A percentile compares a stretch with the other conserved stretches of the same genome.
Conservation (phyloP, 1,284 basidiomycete species). For the Ceratobasidium sp. region DNA sequence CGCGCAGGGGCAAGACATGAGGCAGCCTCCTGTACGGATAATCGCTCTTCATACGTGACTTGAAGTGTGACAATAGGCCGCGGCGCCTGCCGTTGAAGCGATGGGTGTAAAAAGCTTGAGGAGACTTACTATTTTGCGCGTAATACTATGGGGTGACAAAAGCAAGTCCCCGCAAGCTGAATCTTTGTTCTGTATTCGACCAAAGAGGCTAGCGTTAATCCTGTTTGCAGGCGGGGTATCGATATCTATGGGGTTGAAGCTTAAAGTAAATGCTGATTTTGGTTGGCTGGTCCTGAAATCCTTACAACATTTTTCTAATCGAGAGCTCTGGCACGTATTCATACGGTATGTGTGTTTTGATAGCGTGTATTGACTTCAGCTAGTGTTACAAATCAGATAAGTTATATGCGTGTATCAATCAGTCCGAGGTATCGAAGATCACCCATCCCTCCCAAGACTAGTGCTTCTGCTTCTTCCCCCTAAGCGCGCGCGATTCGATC, state of each 20-base stretch:
- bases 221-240: slow-evolving; percentile 43
- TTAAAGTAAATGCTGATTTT: slow-evolving; percentile 35
- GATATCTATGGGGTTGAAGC: slow-evolving; percentile 48
- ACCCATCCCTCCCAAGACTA: slow-evolving; percentile 33
- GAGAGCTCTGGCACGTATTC: neutral
- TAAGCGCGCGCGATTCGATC: neutral
- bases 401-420: neutral
- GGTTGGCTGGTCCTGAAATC: neutral
- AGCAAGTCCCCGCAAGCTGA: slow-evolving; percentile 65
- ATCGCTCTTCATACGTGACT: too few species aligned
- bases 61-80: too few species aligned
- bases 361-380: neutral
- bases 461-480: neutral
- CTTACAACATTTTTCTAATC: too few species aligned
- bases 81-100: too few species aligned
- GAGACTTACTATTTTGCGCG: slow-evolving; percentile 79
- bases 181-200: slow-evolving; percentile 40
- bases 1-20: too few species aligned
- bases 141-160: slow-evolving; percentile 69
- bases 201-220: too few species aligned
- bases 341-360: neutral
- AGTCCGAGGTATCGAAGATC: neutral
- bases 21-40: too few species aligned
- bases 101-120: slow-evolving; percentile 60
- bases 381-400: neutral